phyloP scores from a whole-genome alignment of 2,329 filamentous ascomycete genomes.

The Emmonsiellopsis sp. region DNA sequence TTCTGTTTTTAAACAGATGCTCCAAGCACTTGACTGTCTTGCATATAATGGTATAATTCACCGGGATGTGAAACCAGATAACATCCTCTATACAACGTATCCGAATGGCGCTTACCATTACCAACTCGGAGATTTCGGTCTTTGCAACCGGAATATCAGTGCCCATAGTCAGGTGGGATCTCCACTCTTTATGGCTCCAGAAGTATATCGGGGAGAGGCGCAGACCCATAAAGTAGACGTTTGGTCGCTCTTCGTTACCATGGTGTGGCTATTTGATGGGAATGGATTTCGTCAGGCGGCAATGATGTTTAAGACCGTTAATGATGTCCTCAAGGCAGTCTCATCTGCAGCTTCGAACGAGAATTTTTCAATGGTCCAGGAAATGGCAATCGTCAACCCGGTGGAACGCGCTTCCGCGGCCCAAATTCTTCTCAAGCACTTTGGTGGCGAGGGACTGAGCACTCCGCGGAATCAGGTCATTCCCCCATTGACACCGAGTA shows the following conservation, averaged over 20 bases:
- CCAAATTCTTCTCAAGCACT: neutral
- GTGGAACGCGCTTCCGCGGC: neutral
- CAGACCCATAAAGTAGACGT: slow-evolving; percentile 16
- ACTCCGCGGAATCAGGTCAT: too few species aligned
- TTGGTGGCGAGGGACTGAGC: neutral
- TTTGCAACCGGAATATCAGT: slow-evolving; percentile 6
- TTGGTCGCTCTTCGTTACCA: slow-evolving; percentile 13
- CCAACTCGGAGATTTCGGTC: slow-evolving; percentile 16
- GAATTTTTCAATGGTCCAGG: neutral
- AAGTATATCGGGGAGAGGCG: neutral
- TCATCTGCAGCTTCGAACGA: neutral
- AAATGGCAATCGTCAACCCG: neutral
- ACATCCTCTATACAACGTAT: slow-evolving; percentile 16
- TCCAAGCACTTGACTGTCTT: slow-evolving; percentile 15
- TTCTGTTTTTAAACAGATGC: slow-evolving; percentile 11
- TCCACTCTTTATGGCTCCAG: slow-evolving; percentile 13
- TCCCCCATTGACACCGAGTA: too few species aligned
- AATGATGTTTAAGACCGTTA: neutral
- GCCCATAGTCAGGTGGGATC: slow-evolving; percentile 8
- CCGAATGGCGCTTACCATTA: slow-evolving; percentile 8
- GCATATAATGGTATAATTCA: slow-evolving; percentile 10
- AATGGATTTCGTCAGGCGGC: too few species aligned
- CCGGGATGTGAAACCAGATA: slow-evolving; percentile 16
- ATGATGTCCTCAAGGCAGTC: neutral
- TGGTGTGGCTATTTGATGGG: neutral